A percentile compares a stretch with the other conserved stretches of the same genome.
These are phyloP conservation scores for Drechslerella coelobrocha DNA, from an alignment of 2,329 filamentous ascomycete species.

Conservation along the genomic window DNA sequence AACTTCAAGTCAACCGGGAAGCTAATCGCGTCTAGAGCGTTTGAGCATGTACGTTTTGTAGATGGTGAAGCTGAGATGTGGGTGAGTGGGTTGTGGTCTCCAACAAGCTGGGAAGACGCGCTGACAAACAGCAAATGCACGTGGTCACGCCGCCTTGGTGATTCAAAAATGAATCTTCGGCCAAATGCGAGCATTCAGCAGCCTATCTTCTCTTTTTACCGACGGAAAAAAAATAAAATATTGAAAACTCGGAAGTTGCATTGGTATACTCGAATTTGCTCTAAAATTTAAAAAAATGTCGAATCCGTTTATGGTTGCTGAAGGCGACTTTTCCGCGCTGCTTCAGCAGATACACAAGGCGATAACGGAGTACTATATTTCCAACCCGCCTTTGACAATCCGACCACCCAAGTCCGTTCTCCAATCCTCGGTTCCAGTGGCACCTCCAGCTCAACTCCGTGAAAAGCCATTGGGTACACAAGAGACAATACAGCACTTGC, in stretches of 20 bases:
- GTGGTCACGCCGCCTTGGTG: constrained; percentile 21
- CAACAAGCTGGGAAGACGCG: constrained; percentile 20
- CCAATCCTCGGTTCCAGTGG: constrained; percentile 20
- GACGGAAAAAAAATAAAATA: too few relatives aligned
- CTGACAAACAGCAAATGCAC: constrained; percentile 27
- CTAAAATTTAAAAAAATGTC: constrained; percentile 26
- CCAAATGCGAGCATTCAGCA: too few relatives aligned
- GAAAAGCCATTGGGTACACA: constrained; percentile 21
- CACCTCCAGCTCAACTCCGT: constrained; percentile 3
- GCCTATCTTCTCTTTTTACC: too few relatives aligned
- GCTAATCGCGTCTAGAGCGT: too few relatives aligned
- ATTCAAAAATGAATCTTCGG: not conserved
- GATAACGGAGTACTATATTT: constrained; percentile 42
- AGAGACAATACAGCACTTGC: constrained; percentile 26
- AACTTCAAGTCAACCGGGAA: not conserved
- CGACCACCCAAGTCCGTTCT: constrained; percentile 19
- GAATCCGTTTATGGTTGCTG: constrained; percentile 29
- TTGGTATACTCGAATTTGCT: too few relatives aligned
- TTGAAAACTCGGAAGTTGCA: too few relatives aligned
- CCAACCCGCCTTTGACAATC: constrained; percentile 36
- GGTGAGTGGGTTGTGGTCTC: not conserved
- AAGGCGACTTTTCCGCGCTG: constrained; percentile 31
- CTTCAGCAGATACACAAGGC: constrained; percentile 28
- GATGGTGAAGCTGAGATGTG: not conserved
- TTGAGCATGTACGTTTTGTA: not conserved